These are phyloP conservation scores for Amphicarpaea edgeworthii DNA, from an alignment of 306 rosid species.

Conservation along the genomic window DNA sequence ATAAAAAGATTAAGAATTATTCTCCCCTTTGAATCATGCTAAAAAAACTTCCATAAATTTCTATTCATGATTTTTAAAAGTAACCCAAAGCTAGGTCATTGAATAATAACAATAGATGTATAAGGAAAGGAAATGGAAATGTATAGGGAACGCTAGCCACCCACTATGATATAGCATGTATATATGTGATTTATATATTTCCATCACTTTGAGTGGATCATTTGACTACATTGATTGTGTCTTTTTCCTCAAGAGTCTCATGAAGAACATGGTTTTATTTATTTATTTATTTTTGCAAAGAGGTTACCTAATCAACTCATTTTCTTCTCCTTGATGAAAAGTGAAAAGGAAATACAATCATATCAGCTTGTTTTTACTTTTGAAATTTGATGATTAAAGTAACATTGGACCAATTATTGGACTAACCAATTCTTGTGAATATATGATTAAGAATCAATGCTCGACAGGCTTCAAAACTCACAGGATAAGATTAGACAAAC, in stretches of 20 bases:
- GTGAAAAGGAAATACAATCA: slow-evolving; percentile 45
- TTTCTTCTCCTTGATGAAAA: slow-evolving; percentile 31
- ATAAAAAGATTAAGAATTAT: not conserved
- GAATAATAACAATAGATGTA: slow-evolving; percentile 10
- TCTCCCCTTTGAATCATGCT: slow-evolving; percentile 7
- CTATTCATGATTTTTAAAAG: not conserved
- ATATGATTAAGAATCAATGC: not conserved
- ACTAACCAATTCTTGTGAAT: slow-evolving; percentile 43
- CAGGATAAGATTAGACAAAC: slow-evolving; percentile 30
- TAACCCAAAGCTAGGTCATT: slow-evolving; percentile 10
- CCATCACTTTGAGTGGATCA: slow-evolving; percentile 35
- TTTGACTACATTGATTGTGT: slow-evolving; percentile 34
- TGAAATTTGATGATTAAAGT: slow-evolving; percentile 51
- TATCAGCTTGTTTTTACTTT: slow-evolving; percentile 46
- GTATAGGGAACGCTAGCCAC: not conserved
- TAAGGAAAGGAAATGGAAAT: slow-evolving; percentile 14
- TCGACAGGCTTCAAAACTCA: slow-evolving; percentile 22
- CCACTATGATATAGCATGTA: not conserved
- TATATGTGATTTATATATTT: not conserved
- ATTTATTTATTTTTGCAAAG: not conserved
- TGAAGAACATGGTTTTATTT: not conserved
- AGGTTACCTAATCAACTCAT: not conserved
- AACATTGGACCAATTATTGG: slow-evolving; percentile 55
- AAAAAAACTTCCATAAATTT: not conserved
- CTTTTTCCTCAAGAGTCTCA: not conserved